A percentile compares a stretch with the other conserved stretches of the same genome.
Evolutionary conservation across 495 filamentous ascomycete species (phyloP).

Genomic region (Daldinia vernicosa): DNA sequence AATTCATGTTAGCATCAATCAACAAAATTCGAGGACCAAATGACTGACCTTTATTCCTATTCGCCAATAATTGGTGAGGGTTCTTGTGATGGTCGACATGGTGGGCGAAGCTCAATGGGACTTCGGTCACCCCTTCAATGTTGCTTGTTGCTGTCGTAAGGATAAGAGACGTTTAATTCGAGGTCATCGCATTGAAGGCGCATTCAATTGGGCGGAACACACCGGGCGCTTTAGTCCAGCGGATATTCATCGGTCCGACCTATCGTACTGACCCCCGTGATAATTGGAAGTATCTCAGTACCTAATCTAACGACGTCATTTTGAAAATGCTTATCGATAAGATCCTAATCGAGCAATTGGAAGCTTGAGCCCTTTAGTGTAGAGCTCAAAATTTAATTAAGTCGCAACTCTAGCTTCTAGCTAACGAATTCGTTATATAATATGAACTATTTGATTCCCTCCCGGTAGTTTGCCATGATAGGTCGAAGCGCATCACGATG

Average conservation of each 20-base stretch:
- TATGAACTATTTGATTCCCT: conserved; percentile 4
- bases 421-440: not conserved
- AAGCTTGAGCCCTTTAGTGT: no score
- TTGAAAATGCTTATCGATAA: conserved; percentile 22
- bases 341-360: not conserved
- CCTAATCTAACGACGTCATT: conserved; percentile 12
- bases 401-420: not conserved
- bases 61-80: conserved; percentile 82
- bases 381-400: conserved; percentile 11
- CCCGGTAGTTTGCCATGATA: conserved; percentile 35
- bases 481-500: conserved; percentile 38
- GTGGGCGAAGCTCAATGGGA: conserved; percentile 55
- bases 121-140: conserved; percentile 15
- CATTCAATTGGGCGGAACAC: conserved; percentile 25
- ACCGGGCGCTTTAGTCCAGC: not conserved
- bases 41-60: conserved; percentile 82
- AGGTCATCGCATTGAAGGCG: conserved; percentile 16
- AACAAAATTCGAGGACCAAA: not conserved
- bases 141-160: conserved; percentile 30
- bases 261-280: no score
- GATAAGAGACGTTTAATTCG: not conserved
- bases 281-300: not conserved
- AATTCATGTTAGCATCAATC: conserved; percentile 29
- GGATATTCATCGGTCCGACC: conserved; percentile 19
- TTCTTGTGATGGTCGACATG: conserved; percentile 94